These are phyloP conservation scores for Fomitopsis palustris DNA, from an alignment of 1,284 basidiomycete species.

Conservation along the genomic window DNA sequence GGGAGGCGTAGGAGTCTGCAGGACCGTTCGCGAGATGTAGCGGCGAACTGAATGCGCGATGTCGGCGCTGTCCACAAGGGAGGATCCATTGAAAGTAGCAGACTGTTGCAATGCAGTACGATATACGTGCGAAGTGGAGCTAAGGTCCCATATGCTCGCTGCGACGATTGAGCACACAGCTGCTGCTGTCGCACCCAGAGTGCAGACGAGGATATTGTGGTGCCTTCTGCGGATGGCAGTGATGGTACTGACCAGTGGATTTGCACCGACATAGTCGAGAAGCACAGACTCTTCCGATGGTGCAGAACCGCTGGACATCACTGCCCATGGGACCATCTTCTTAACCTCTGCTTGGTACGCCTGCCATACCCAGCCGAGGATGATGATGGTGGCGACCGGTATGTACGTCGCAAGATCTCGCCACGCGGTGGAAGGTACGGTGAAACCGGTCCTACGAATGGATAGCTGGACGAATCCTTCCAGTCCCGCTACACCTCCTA, in stretches of 20 bases:
- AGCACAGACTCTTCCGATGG: background rate
- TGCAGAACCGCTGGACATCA: background rate
- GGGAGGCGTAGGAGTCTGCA: background rate
- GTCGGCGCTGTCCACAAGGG: background rate
- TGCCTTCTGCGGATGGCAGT: background rate
- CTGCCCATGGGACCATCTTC: background rate
- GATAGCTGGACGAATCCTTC: background rate
- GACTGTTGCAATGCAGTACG: background rate
- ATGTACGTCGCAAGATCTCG: background rate
- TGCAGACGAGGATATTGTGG: background rate
- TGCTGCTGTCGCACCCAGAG: background rate
- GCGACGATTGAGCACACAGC: background rate
- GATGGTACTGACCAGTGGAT: background rate
- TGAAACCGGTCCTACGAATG: background rate
- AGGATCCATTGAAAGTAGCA: background rate
- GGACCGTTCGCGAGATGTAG: background rate
- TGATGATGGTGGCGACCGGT: background rate
- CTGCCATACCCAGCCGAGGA: background rate
- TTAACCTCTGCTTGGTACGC: background rate
- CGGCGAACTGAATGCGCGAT: background rate
- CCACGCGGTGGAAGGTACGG: background rate
- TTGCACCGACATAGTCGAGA: background rate
- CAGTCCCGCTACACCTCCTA: background rate
- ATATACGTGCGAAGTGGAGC: background rate
- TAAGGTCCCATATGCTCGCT: background rate